A percentile compares a stretch with the other conserved stretches of the same genome.
Conservation (phyloP, 495 filamentous ascomycete genomes). For the Bacidia rubella region DNA sequence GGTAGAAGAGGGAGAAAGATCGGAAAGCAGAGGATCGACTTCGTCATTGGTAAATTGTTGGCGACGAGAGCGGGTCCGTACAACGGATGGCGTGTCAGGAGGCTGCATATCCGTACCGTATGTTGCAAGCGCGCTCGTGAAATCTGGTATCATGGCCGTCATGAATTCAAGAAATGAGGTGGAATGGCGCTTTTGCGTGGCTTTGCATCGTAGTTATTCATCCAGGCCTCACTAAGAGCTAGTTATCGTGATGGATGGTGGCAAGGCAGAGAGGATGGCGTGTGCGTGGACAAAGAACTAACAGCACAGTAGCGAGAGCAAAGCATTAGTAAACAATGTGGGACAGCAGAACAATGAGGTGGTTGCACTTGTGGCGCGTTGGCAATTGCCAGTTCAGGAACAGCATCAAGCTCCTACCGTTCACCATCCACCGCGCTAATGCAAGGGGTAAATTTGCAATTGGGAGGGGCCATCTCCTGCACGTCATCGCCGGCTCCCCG, state of each 20-base stretch:
- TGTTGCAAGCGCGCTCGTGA: too few species aligned
- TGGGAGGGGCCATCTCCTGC: too few species aligned
- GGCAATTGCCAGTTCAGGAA: background rate
- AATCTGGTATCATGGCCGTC: background rate
- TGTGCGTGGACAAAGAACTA: background rate
- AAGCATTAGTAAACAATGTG: background rate
- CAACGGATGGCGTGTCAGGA: conserved; percentile 18
- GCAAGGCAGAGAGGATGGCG: background rate
- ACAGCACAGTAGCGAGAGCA: background rate
- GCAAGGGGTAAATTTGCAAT: too few species aligned
- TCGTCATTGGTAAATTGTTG: conserved; percentile 13
- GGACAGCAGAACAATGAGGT: background rate
- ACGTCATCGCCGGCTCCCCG: too few species aligned
- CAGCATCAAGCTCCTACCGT: too few species aligned
- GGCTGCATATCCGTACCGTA: background rate
- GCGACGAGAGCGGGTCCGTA: conserved; percentile 21
- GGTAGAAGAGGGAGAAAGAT: conserved; percentile 42
- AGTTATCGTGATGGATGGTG: background rate
- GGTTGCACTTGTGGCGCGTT: background rate
- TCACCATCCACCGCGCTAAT: background rate
- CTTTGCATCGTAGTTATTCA: background rate
- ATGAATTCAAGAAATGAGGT: background rate
- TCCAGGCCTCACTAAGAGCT: background rate
- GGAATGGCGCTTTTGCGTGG: background rate
- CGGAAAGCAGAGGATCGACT: conserved; percentile 38